Evolutionary conservation across 331 rosid species (phyloP).

Genomic region (Rhamnella rubrinervis): DNA sequence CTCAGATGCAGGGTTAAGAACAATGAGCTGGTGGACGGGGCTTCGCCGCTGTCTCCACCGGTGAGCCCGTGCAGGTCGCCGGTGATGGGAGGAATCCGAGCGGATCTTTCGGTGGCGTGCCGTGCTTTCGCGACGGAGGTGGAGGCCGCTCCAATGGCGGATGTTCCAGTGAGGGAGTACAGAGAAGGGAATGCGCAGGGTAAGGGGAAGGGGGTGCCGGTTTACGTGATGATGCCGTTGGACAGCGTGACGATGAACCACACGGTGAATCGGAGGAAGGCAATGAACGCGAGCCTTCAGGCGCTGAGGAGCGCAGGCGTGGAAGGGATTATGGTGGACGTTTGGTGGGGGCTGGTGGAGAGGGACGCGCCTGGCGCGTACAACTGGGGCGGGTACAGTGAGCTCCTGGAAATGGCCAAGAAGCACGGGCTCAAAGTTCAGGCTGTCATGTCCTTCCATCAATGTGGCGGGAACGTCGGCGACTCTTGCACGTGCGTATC

Average conservation of each 20-base stretch:
- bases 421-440: conserved; percentile 87
- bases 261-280: conserved; percentile 70
- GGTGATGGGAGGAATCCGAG: conserved; percentile 36
- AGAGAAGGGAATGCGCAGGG: conserved; percentile 8
- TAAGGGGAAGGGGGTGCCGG: conserved; percentile 66
- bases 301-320: conserved; percentile 94
- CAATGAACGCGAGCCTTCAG: conserved; percentile 79
- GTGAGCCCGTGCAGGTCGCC: conserved; percentile 64
- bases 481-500: conserved; percentile 79
- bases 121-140: conserved; percentile 52
- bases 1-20: conserved; percentile 40
- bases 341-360: conserved; percentile 99
- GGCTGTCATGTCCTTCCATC: conserved; percentile 96
- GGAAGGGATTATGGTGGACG: conserved; percentile 94
- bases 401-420: conserved; percentile 90
- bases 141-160: conserved; percentile 13
- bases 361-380: conserved; percentile 63
- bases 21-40: conserved; percentile 34
- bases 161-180: conserved; percentile 30
- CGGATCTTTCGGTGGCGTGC: conserved; percentile 71
- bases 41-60: conserved; percentile 56
- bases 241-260: conserved; percentile 84
- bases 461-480: conserved; percentile 98
- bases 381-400: conserved; percentile 89
- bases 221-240: conserved; percentile 95